Evolutionary conservation across 1,139 yeast genomes (phyloP), one percentile per base, ranked within the genome.

Genomic region (Pichia sp.): DNA sequence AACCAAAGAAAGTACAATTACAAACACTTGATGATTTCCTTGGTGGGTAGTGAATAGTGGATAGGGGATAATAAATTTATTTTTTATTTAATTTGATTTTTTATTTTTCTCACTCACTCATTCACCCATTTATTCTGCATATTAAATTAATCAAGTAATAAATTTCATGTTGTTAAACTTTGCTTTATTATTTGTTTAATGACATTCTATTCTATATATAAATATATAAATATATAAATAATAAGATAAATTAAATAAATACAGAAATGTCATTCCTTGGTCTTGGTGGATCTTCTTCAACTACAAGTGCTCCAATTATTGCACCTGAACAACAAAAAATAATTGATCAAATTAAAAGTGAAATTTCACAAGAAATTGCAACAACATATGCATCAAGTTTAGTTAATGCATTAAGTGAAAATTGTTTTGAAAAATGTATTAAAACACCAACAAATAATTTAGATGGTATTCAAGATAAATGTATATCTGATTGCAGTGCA

Each of bases 321-420:
- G 30, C 56, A 9, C 38, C 53, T n/a, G 42, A 54, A 11, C 43
- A 29, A 26, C 45, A 44, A 36, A 46, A 49, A 34, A 57, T 76
- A 47, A 83, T 83, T 62, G 74, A 75, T 42, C 80, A 83, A 61
- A 71, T 88, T 51, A 86, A 86, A 65, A 73, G 75, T 36, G 89
- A 85, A 63, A 82, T 89, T 53, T 72, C 83, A 39, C 88, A 83
- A 63, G 97, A 89, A 63, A 72, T 89, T 54, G 96, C 96, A 1
- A 79, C 88, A 33, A 92, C 89, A 29, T 87, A 88, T 67, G 96
- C 95, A 38, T 83, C 94, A 4, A 92, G 87, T 62, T 72, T 89
- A 51, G 95, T 89, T 42, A 83, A 83, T 68, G 84, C 86, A 61
- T 78, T 87, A 65, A 83, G 96, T n/a, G 90, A 83, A 58, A 86